Evolutionary conservation across 2,329 filamentous ascomycete species (phyloP).

Genomic region (Macrophomina tecta): DNA sequence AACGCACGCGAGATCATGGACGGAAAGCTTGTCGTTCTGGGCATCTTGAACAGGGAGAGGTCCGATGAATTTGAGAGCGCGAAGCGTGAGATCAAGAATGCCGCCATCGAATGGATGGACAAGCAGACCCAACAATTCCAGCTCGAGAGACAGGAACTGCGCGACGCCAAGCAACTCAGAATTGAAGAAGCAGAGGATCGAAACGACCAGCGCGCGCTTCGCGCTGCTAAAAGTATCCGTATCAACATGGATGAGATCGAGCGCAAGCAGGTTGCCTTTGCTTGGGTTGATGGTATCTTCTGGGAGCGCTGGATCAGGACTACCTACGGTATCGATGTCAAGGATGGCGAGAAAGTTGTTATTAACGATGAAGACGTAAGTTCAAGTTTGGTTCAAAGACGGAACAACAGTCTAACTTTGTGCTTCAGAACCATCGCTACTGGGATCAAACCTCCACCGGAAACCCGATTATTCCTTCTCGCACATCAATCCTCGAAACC

Average conservation of each 20-base stretch:
- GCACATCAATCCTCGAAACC: constrained; percentile 90
- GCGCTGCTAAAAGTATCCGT: constrained; percentile 85
- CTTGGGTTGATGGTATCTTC: constrained; percentile 96
- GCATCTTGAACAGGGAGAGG: constrained; percentile 80
- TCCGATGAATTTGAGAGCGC: constrained; percentile 78
- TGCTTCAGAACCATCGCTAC: constrained; percentile 78
- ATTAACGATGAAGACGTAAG: constrained; percentile 97
- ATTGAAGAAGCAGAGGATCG: constrained; percentile 97
- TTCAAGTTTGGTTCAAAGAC: constrained; percentile 32
- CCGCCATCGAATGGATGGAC: constrained; percentile 97
- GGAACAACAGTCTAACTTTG: constrained; percentile 16
- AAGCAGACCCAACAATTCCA: constrained; percentile 92
- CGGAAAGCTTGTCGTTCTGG: constrained; percentile 91
- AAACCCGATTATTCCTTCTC: constrained; percentile 85
- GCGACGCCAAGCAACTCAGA: constrained; percentile 91
- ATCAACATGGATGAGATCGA: constrained; percentile 90
- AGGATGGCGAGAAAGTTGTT: constrained; percentile 86
- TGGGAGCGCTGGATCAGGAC: constrained; percentile 97
- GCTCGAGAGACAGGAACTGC: constrained; percentile 87
- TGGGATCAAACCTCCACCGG: constrained; percentile 93
- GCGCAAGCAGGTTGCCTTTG: constrained; percentile 89
- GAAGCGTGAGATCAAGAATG: constrained; percentile 91
- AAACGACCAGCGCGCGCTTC: constrained; percentile 83
- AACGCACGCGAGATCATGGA: constrained; percentile 97
- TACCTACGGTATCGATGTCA: constrained; percentile 90